These are phyloP conservation scores for Zopfia rhizophila DNA, from an alignment of 2,329 filamentous ascomycete genomes.

Conservation along the genomic window DNA sequence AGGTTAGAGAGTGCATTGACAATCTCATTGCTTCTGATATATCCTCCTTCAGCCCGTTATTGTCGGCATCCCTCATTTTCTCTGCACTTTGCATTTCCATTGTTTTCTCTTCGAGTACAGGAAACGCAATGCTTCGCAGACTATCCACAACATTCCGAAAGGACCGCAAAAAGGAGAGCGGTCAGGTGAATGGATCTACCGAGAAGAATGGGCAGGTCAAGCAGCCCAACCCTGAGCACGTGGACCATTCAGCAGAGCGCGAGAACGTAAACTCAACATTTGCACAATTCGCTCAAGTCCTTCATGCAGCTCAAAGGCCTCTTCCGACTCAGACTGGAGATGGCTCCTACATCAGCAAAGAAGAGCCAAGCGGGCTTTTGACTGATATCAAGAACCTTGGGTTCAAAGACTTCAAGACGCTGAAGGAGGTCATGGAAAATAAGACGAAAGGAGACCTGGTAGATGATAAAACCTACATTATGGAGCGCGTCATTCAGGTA, in stretches of 20 bases:
- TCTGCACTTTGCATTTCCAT: not conserved
- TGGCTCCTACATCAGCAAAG: slow-evolving; percentile 28
- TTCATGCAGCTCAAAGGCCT: slow-evolving; percentile 26
- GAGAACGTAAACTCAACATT: slow-evolving; percentile 18
- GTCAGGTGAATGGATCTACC: slow-evolving; percentile 11
- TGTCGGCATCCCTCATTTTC: too few relatives aligned
- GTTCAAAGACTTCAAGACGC: slow-evolving; percentile 48
- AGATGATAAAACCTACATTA: slow-evolving; percentile 80
- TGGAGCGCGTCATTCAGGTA: slow-evolving; percentile 65
- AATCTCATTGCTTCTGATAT: too few relatives aligned
- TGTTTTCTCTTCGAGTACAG: not conserved
- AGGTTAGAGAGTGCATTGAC: too few relatives aligned
- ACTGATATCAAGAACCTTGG: slow-evolving; percentile 67
- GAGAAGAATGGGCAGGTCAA: slow-evolving; percentile 1
- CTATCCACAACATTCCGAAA: slow-evolving; percentile 26
- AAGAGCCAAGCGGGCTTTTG: slow-evolving; percentile 58
- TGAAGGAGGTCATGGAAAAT: slow-evolving; percentile 66
- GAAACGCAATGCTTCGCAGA: slow-evolving; percentile 16
- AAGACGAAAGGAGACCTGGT: slow-evolving; percentile 70
- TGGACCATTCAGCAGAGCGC: slow-evolving; percentile 8
- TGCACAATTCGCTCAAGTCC: slow-evolving; percentile 22
- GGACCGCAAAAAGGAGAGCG: slow-evolving; percentile 26
- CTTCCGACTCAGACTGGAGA: slow-evolving; percentile 26
- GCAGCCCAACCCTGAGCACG: slow-evolving; percentile 5
- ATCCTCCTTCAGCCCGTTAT: too few relatives aligned